phyloP scores from a whole-genome alignment of 1,284 basidiomycete genomes.

The Ganoderma boninense region DNA sequence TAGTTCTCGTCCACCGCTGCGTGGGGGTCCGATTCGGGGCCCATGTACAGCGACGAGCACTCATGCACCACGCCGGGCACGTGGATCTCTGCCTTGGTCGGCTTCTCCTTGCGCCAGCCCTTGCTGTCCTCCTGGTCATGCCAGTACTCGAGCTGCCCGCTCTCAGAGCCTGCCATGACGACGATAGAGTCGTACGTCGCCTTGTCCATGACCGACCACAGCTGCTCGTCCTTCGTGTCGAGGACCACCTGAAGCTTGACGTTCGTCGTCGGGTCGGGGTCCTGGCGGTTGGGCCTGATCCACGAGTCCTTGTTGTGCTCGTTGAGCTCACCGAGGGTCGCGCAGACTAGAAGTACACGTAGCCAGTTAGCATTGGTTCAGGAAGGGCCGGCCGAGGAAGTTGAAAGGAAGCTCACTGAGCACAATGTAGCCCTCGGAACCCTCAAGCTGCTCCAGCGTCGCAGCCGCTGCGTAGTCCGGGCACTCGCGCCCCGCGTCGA shows the following conservation, averaged over 20 bases:
- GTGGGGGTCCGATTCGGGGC: constrained; percentile 8
- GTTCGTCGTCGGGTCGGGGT: constrained; percentile 16
- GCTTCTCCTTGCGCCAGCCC: constrained; percentile 11
- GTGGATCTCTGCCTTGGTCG: constrained; percentile 15
- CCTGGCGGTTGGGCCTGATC: constrained; percentile 5
- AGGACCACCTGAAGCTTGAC: constrained; percentile 27
- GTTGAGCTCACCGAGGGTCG: constrained; percentile 11
- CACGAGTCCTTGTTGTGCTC: constrained; percentile 11
- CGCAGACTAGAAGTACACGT: neutral
- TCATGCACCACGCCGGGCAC: constrained; percentile 33
- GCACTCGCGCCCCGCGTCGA: constrained; percentile 7
- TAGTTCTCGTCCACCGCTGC: constrained; percentile 12
- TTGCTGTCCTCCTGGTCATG: constrained; percentile 15
- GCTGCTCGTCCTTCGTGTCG: constrained; percentile 19
- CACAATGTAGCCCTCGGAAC: neutral
- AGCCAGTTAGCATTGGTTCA: neutral
- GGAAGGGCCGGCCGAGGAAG: neutral
- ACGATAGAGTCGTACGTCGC: constrained; percentile 29
- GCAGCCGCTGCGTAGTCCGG: constrained; percentile 15
- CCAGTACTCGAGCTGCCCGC: constrained; percentile 25
- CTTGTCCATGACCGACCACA: constrained; percentile 29
- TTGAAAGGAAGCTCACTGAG: neutral
- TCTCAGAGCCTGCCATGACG: constrained; percentile 20
- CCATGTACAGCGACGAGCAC: constrained; percentile 26
- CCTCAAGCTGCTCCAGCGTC: constrained; percentile 8